Conservation (phyloP, 148 eudicot genomes). For the Beta vulgaris region DNA sequence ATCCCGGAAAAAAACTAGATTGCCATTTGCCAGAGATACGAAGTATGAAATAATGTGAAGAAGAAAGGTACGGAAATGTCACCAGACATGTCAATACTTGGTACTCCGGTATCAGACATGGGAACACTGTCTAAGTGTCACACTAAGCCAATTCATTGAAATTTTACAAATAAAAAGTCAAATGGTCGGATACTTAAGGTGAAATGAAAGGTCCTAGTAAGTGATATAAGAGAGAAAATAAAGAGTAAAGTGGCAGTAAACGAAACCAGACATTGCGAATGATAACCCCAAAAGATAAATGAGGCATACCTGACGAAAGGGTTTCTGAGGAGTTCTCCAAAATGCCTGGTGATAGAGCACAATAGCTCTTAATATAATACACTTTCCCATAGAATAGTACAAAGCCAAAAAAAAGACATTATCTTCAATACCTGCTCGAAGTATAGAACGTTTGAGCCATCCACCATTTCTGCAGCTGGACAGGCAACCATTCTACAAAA, state of each 20-base stretch:
- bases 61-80: background rate
- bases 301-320: slow-evolving; percentile 80
- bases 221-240: background rate
- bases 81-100: background rate
- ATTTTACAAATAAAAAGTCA: background rate
- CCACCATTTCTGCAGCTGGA: slow-evolving; percentile 95
- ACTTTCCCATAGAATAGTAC: background rate
- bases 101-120: background rate
- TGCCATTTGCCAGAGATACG: background rate
- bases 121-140: background rate
- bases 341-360: slow-evolving; percentile 66
- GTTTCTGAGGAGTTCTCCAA: slow-evolving; percentile 96
- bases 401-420: background rate
- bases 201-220: background rate
- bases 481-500: slow-evolving; percentile 78
- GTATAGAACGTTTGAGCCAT: slow-evolving; percentile 85
- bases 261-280: background rate
- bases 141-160: background rate
- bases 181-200: background rate
- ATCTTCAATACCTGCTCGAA: slow-evolving; percentile 62
- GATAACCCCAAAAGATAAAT: background rate
- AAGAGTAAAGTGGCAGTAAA: background rate
- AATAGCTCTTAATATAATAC: background rate
- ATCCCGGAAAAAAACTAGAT: background rate
- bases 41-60: background rate